These are phyloP conservation scores for Lophiostoma macrostomum DNA, from an alignment of 495 filamentous ascomycete genomes.

Conservation along the genomic window DNA sequence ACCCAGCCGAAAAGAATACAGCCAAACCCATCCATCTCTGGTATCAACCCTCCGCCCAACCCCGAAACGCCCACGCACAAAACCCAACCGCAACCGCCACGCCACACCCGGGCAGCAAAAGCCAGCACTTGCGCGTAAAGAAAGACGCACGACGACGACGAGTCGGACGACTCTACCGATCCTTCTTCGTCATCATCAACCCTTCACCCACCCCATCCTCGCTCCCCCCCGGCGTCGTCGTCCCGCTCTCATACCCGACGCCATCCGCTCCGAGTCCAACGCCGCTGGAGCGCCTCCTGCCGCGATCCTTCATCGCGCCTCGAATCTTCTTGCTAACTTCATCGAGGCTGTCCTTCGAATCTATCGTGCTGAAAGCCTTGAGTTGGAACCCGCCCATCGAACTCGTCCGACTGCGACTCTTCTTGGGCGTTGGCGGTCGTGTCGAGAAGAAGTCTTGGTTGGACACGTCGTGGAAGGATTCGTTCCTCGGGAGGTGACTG, in stretches of 20 bases:
- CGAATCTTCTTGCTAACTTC: slow-evolving; percentile 82
- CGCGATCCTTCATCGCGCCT: slow-evolving; percentile 84
- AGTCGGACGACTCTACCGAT: background rate
- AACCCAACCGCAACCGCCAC: background rate
- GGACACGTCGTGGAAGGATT: slow-evolving; percentile 85
- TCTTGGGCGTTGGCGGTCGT: slow-evolving; percentile 66
- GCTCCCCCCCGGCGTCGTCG: slow-evolving; percentile 13
- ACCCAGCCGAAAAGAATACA: too few species aligned
- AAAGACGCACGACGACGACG: background rate
- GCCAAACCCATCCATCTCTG: too few species aligned
- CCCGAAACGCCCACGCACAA: background rate
- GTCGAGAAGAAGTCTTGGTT: slow-evolving; percentile 86
- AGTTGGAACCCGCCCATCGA: slow-evolving; percentile 64
- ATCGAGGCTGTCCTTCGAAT: slow-evolving; percentile 68
- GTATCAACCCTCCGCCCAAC: too few species aligned
- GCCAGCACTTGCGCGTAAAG: background rate
- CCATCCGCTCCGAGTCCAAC: too few species aligned
- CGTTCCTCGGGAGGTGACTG: slow-evolving; percentile 73
- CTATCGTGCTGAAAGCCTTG: slow-evolving; percentile 69
- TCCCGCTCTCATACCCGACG: slow-evolving; percentile 44
- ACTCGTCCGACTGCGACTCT: slow-evolving; percentile 69
- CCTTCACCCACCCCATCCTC: slow-evolving; percentile 11
- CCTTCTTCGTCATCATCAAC: slow-evolving; percentile 19
- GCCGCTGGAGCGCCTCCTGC: slow-evolving; percentile 67
- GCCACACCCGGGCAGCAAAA: background rate